These are phyloP conservation scores for Astrothelium subdiscretum DNA, from an alignment of 495 filamentous ascomycete species.

Conservation along the genomic window DNA sequence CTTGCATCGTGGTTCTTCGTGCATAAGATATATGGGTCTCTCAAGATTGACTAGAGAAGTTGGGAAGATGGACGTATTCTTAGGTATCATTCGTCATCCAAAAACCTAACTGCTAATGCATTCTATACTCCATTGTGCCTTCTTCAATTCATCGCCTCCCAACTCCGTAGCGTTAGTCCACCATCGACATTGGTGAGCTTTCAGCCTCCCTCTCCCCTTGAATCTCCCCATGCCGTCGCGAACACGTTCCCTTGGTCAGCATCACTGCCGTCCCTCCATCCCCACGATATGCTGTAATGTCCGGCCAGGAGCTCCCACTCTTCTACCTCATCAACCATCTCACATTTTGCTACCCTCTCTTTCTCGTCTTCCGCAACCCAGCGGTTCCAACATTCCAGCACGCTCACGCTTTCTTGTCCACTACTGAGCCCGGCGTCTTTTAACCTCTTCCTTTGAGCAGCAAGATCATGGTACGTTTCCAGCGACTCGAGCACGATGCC, in stretches of 20 bases:
- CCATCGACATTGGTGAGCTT: no score
- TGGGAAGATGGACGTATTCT: background rate
- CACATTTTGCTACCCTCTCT: conserved; percentile 62
- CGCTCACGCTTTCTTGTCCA: conserved; percentile 50
- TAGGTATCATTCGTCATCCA: background rate
- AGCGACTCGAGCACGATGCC: conserved; percentile 78
- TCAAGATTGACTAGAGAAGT: conserved; percentile 64
- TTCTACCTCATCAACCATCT: conserved; percentile 91
- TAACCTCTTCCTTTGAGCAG: conserved; percentile 55
- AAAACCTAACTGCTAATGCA: background rate
- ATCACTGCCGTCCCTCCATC: conserved; percentile 43
- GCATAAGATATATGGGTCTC: conserved; percentile 82
- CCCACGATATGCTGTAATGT: conserved; percentile 90
- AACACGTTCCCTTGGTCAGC: conserved; percentile 13
- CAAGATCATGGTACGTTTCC: conserved; percentile 51
- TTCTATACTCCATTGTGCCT: background rate
- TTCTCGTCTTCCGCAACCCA: conserved; percentile 69
- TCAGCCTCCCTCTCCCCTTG: conserved; percentile 6
- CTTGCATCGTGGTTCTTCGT: conserved; percentile 91
- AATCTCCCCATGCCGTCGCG: conserved; percentile 12
- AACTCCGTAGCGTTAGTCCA: no score
- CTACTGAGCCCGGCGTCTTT: conserved; percentile 45
- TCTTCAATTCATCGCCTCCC: background rate
- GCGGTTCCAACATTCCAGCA: conserved; percentile 59
- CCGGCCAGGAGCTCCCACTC: conserved; percentile 80